These are phyloP conservation scores for Aspergillus carlsbadensis DNA, from an alignment of 495 filamentous ascomycete genomes.

Conservation along the genomic window DNA sequence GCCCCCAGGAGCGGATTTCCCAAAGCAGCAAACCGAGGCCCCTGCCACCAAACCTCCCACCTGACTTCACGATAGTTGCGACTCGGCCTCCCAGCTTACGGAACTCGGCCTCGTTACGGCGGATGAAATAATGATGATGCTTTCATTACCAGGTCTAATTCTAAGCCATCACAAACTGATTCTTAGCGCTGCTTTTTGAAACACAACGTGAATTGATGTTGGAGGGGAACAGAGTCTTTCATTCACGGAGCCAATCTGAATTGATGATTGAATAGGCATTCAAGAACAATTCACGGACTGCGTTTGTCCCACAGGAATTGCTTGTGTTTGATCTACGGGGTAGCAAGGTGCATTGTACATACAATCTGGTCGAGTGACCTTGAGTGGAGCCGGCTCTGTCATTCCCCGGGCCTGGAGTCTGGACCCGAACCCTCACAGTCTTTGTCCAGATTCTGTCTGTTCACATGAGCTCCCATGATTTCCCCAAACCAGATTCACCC, in stretches of 20 bases:
- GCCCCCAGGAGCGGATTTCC: slow-evolving; percentile 5
- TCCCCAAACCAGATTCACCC: neutral
- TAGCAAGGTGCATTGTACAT: neutral
- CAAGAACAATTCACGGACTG: no score
- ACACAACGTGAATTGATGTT: no score
- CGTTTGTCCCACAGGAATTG: no score
- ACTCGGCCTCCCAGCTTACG: neutral
- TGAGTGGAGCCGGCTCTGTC: slow-evolving; percentile 1
- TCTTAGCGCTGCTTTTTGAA: no score
- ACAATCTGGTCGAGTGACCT: slow-evolving; percentile 6
- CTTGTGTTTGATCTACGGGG: neutral
- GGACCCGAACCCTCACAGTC: slow-evolving; percentile 10
- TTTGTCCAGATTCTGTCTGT: slow-evolving; percentile 12
- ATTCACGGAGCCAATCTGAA: no score
- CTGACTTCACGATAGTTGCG: neutral
- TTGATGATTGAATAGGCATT: no score
- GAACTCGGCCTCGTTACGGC: neutral
- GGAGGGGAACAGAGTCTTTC: no score
- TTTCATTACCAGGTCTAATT: no score
- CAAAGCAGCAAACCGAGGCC: slow-evolving; percentile 6
- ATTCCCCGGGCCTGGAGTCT: slow-evolving; percentile 18
- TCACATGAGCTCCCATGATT: slow-evolving; percentile 17
- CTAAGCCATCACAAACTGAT: no score
- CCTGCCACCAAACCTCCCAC: neutral
- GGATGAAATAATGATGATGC: no score